phyloP scores from a whole-genome alignment of 805 yeast genomes.

The Suhomyces tanzawaensis region DNA sequence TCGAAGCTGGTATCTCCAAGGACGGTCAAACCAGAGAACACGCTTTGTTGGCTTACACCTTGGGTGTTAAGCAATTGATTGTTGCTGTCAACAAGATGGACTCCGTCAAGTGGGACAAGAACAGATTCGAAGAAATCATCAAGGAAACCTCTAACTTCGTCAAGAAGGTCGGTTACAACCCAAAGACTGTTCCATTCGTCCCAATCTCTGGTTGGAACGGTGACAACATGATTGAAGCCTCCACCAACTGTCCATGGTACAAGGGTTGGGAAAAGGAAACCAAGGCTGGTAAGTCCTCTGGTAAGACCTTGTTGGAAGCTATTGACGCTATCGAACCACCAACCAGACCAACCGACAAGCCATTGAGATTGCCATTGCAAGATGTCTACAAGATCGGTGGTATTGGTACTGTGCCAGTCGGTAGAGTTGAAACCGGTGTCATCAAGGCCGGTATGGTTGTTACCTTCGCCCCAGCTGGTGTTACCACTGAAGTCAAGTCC shows the following conservation, averaged over 20 bases:
- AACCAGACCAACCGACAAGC: conserved; percentile 77
- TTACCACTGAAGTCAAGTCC: conserved; percentile 86
- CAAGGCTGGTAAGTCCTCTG: conserved; percentile 57
- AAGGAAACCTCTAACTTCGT: conserved; percentile 78
- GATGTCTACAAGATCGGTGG: conserved; percentile 94
- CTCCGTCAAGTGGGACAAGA: conserved; percentile 83
- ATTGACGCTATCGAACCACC: conserved; percentile 83
- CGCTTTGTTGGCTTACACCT: conserved; percentile 85
- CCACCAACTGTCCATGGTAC: conserved; percentile 84
- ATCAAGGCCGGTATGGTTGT: conserved; percentile 91
- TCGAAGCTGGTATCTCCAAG: conserved; percentile 93
- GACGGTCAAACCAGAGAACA: conserved; percentile 96
- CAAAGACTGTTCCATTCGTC: conserved; percentile 80
- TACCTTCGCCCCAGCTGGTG: conserved; percentile 87
- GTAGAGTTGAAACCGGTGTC: conserved; percentile 90
- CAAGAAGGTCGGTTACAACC: conserved; percentile 55
- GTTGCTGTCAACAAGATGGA: conserved; percentile 96
- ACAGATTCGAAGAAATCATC: conserved; percentile 69
- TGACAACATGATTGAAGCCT: conserved; percentile 87
- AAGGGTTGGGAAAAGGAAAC: conserved; percentile 82
- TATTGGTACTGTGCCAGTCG: conserved; percentile 90
- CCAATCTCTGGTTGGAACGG: conserved; percentile 93
- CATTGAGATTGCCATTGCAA: conserved; percentile 85
- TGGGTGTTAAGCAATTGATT: conserved; percentile 83
- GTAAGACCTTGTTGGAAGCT: conserved; percentile 83